Evolutionary conservation across 352 stramenopile genomes (phyloP).

Genomic region (Pythium aristosporum): DNA sequence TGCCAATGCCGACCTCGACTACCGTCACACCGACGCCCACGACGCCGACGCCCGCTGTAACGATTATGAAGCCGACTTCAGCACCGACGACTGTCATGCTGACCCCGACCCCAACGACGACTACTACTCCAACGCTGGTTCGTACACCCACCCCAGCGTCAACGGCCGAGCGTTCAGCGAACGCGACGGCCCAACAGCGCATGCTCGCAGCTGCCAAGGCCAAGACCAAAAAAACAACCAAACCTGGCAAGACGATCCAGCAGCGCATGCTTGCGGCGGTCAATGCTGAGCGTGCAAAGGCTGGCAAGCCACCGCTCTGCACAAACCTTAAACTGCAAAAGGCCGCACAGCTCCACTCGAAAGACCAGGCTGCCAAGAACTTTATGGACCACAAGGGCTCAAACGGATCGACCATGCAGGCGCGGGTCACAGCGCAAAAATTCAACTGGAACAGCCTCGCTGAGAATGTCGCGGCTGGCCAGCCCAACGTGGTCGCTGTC

Average conservation of each 20-base stretch:
- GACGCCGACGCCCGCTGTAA: not conserved
- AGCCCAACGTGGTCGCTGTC: slow-evolving; percentile 35
- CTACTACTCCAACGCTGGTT: not conserved
- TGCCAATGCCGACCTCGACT: not conserved
- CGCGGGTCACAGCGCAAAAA: slow-evolving; percentile 24
- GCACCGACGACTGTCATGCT: not conserved
- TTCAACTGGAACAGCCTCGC: slow-evolving; percentile 33
- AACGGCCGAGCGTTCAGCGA: too few species aligned
- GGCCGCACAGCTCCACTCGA: slow-evolving; percentile 26
- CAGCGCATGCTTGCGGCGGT: slow-evolving; percentile 47
- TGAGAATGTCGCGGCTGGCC: slow-evolving; percentile 55
- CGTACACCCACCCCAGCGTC: not conserved
- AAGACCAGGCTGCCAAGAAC: slow-evolving; percentile 28
- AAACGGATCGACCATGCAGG: slow-evolving; percentile 8
- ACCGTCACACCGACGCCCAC: not conserved
- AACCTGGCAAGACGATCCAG: slow-evolving; percentile 12
- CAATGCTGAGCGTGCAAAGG: slow-evolving; percentile 47
- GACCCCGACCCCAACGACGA: not conserved
- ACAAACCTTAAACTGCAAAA: slow-evolving; percentile 26
- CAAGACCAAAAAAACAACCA: not conserved
- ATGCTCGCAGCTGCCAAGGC: not conserved
- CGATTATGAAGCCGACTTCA: too few species aligned
- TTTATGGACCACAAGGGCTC: slow-evolving; percentile 27
- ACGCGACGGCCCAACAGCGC: too few species aligned
- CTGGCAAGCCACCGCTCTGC: slow-evolving; percentile 21